phyloP scores from a whole-genome alignment of 495 filamentous ascomycete genomes.

The Echria macrotheca region DNA sequence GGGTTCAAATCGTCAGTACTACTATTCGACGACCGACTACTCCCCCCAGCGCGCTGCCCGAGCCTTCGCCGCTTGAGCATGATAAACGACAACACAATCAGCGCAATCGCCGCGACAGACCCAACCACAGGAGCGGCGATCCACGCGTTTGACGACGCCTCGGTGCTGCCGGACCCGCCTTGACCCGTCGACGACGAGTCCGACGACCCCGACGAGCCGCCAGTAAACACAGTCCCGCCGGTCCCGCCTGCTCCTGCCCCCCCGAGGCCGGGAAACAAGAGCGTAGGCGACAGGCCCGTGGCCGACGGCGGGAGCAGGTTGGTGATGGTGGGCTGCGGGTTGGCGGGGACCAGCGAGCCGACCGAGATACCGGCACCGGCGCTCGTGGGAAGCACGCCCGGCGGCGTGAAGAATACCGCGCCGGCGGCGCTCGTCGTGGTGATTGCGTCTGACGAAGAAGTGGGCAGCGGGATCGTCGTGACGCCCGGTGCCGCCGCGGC shows the following conservation, averaged over 20 bases:
- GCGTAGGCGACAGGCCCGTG: not conserved
- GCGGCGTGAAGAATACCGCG: constrained; percentile 23
- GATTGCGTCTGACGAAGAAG: too few relatives aligned
- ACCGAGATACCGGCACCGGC: constrained; percentile 1
- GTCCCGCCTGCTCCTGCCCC: not conserved
- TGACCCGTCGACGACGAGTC: not conserved
- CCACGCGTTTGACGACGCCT: constrained; percentile 30
- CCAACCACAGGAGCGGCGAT: constrained; percentile 37
- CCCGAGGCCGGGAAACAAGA: not conserved
- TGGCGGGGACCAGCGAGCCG: not conserved
- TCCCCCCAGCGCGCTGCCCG: constrained; percentile 2
- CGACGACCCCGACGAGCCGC: too few relatives aligned
- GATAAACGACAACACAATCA: constrained; percentile 32
- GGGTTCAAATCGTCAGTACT: constrained; percentile 5
- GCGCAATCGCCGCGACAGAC: constrained; percentile 30
- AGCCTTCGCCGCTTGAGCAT: constrained; percentile 30
- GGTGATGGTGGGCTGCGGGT: not conserved
- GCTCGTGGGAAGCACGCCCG: constrained; percentile 3
- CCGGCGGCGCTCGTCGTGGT: constrained; percentile 7
- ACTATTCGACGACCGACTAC: constrained; percentile 10
- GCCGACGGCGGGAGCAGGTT: not conserved
- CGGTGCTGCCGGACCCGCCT: too few relatives aligned
- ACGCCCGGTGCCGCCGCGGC: constrained; percentile 7
- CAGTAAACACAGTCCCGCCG: too few relatives aligned
- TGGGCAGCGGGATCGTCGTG: constrained; percentile 12